phyloP scores from a whole-genome alignment of 495 filamentous ascomycete species.

The Antarctomyces pellizariae region DNA sequence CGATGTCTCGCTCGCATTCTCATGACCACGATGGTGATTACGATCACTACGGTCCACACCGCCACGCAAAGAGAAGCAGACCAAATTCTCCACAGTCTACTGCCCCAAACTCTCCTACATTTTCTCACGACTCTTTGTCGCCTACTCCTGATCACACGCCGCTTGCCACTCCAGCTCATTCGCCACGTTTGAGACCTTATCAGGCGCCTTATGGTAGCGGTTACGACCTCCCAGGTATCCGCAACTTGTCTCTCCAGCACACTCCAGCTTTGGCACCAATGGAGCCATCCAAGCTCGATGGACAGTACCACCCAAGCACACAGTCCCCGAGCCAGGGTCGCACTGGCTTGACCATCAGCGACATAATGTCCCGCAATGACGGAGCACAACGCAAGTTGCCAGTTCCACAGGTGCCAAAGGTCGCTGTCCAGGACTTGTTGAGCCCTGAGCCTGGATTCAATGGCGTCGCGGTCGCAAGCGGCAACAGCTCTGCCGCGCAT shows the following conservation, averaged over 20 bases:
- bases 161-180: slow-evolving; percentile 85
- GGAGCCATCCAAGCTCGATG: slow-evolving; percentile 49
- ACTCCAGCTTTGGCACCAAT: slow-evolving; percentile 82
- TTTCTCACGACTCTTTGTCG: slow-evolving; percentile 87
- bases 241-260: slow-evolving; percentile 66
- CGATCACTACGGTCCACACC: slow-evolving; percentile 45
- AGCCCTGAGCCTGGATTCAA: slow-evolving; percentile 37
- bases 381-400: slow-evolving; percentile 85
- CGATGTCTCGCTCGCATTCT: slow-evolving; percentile 84
- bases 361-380: slow-evolving; percentile 77
- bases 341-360: slow-evolving; percentile 57
- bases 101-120: slow-evolving; percentile 90
- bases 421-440: slow-evolving; percentile 72
- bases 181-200: slow-evolving; percentile 67
- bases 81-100: slow-evolving; percentile 89
- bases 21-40: slow-evolving; percentile 60
- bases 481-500: too few species aligned
- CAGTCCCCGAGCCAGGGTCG: slow-evolving; percentile 13
- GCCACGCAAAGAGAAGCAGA: slow-evolving; percentile 63
- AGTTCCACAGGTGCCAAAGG: slow-evolving; percentile 68
- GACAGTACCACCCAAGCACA: slow-evolving; percentile 18
- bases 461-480: too few species aligned
- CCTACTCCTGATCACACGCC: slow-evolving; percentile 95
- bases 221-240: slow-evolving; percentile 65
- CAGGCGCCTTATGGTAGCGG: slow-evolving; percentile 26